phyloP scores from a whole-genome alignment of 75 land plant genomes.

The Adiantum capillusveneris region DNA sequence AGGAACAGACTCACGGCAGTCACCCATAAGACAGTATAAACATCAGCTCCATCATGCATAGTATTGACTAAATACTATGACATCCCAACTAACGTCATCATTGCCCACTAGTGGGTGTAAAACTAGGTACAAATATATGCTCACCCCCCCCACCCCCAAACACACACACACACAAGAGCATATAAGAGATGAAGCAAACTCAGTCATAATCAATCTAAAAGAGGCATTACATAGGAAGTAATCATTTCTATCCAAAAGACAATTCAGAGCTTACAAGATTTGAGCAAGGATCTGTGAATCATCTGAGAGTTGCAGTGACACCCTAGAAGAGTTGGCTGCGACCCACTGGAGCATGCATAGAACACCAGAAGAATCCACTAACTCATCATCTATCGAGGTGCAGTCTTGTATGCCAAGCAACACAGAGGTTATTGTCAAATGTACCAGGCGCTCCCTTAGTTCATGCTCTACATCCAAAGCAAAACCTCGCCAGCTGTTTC shows the following conservation, averaged over 20 bases:
- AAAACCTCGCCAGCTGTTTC: background rate
- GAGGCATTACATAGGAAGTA: too few relatives aligned
- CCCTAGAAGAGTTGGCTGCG: constrained; percentile 11
- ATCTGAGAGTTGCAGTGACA: constrained; percentile 12
- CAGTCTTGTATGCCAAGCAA: background rate
- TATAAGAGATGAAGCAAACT: too few relatives aligned
- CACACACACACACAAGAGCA: too few relatives aligned
- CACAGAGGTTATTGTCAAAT: constrained; percentile 3
- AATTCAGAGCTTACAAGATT: constrained; percentile 11
- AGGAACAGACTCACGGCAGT: too few relatives aligned
- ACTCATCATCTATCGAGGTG: constrained; percentile 1
- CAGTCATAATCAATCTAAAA: too few relatives aligned
- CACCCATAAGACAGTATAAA: too few relatives aligned
- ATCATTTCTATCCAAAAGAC: constrained; percentile 1
- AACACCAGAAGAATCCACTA: constrained; percentile 3
- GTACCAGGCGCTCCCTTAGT: constrained; percentile 15
- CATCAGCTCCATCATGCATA: too few relatives aligned
- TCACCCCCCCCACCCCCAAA: too few relatives aligned
- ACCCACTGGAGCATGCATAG: constrained; percentile 16
- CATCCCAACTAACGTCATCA: too few relatives aligned
- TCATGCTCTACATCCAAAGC: constrained; percentile 20
- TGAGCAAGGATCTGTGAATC: constrained; percentile 4
- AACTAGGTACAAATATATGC: too few relatives aligned
- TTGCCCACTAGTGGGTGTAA: too few relatives aligned
- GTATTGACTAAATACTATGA: too few relatives aligned